phyloP scores from a whole-genome alignment of 257 asterid species.

The Osmanthus fragrans region DNA sequence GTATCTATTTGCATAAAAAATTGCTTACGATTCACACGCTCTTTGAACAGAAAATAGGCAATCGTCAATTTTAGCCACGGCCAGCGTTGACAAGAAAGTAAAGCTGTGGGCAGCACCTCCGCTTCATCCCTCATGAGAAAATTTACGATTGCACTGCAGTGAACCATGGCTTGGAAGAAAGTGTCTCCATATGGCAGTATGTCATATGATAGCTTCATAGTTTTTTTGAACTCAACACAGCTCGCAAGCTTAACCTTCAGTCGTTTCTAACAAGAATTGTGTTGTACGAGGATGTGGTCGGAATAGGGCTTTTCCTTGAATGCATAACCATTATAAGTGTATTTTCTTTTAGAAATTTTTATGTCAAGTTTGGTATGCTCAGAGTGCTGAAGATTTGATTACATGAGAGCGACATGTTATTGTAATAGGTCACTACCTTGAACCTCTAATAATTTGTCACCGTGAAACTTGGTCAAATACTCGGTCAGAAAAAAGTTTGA shows the following conservation, averaged over 20 bases:
- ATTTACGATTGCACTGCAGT: not conserved
- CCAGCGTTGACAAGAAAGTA: conserved; percentile 89
- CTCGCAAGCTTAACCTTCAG: conserved; percentile 1
- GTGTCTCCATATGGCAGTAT: conserved; percentile 14
- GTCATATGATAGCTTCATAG: not conserved
- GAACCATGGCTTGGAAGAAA: not conserved
- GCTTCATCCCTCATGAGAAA: conserved; percentile 28
- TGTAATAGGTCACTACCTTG: not conserved
- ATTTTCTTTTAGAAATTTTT: not conserved
- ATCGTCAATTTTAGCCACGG: conserved; percentile 57
- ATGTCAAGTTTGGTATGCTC: not conserved
- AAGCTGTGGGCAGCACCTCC: conserved; percentile 90
- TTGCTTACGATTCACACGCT: not conserved
- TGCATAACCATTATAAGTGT: not conserved
- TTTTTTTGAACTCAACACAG: not conserved
- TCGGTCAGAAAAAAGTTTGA: no score
- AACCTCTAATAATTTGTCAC: not conserved
- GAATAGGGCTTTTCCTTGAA: not conserved
- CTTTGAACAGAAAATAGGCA: conserved; percentile 26
- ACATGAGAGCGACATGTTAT: not conserved
- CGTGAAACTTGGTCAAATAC: not conserved
- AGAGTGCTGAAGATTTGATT: not conserved
- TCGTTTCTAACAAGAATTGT: conserved; percentile 2
- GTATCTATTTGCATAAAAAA: conserved; percentile 1
- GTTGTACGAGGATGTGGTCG: conserved; percentile 17